Evolutionary conservation across 176 grass and related monocot species (phyloP).

Genomic region (Rhynchospora pubera): DNA sequence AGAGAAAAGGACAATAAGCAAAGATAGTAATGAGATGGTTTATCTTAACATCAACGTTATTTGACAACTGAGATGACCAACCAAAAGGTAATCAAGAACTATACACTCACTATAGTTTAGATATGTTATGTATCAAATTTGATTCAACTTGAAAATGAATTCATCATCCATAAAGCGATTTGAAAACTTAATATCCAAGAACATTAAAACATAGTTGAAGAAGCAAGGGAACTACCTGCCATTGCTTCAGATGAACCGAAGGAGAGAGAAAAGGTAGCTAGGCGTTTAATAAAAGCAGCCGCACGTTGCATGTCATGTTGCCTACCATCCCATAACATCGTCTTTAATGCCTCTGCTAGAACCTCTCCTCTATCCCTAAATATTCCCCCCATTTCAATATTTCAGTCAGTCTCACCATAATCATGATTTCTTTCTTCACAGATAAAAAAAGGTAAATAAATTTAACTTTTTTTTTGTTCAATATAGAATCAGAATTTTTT

Average conservation of each 20-base stretch:
- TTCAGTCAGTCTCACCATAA: not conserved
- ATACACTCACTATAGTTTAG: not conserved
- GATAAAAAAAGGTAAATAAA: not conserved
- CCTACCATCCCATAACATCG: conserved; percentile 85
- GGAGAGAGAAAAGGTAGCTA: conserved; percentile 77
- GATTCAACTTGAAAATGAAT: not conserved
- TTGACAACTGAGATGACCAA: not conserved
- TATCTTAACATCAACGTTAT: not conserved
- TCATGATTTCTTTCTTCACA: not conserved
- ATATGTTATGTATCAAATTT: not conserved
- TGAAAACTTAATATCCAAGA: not conserved
- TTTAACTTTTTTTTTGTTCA: not conserved
- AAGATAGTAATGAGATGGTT: not conserved
- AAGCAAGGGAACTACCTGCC: conserved; percentile 39
- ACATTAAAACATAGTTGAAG: not conserved
- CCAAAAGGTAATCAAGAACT: not conserved
- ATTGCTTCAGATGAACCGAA: conserved; percentile 82
- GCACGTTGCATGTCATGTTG: conserved; percentile 90
- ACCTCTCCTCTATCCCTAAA: conserved; percentile 72
- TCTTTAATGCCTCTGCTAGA: conserved; percentile 86
- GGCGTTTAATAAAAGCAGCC: conserved; percentile 85
- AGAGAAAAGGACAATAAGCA: conserved; percentile 1
- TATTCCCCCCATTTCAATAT: not conserved
- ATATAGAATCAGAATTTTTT: not conserved
- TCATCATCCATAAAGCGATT: not conserved